Base-by-base conservation (phyloP, 1,139 yeast species). In the Geotrichum fermentans region DNA sequence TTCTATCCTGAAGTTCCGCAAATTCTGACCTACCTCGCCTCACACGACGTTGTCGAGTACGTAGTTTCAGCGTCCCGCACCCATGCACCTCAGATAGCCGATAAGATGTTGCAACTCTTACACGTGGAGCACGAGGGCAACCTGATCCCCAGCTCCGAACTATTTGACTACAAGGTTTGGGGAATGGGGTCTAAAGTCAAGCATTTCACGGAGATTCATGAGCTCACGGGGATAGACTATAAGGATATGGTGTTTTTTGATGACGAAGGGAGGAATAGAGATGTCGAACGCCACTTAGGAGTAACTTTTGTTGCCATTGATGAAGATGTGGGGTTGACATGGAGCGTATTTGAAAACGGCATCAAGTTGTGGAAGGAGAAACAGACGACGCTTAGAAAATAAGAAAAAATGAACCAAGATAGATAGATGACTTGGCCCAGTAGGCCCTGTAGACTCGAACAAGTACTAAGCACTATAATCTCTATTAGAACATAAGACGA, bases 21-120 rank as follows among this genome's bases (percentile, higher is more conserved):
- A 11, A 80, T 84, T 21, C 64, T 84, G 4, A 43, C 50, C 6
- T 57, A 57, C 38, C 56, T 63, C 14, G 77, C 74, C 41, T 64
- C 62, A 1, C 65, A 73, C 5, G 69, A 70, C 2, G 78, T 70
- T 3, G 78, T 80, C 11, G 52, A 54, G 45, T 63, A 64, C 7
- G 75, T 83, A 1, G 77, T 79, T 16, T 76, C 79, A 2, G 92
- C 92, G 0, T 80, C 87, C 45, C 69, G 92, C 52, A 84, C 94
- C 0, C 75, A 74, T 16, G 74, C 83, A 1, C 90, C 86, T 2
- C 58, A 66, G 3, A 67, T 80, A n/a, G 92, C 92, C 0, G 70
- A 72, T 54, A 73, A 75, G 52, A 62, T 84, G 57, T 66, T 84
- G 36, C 65, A 72, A 2, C 61, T 73, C 55, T 67, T 82, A 24